Evolutionary conservation across 2,329 filamentous ascomycete genomes (phyloP).

Genomic region (Malbranchea cinnamomea): DNA sequence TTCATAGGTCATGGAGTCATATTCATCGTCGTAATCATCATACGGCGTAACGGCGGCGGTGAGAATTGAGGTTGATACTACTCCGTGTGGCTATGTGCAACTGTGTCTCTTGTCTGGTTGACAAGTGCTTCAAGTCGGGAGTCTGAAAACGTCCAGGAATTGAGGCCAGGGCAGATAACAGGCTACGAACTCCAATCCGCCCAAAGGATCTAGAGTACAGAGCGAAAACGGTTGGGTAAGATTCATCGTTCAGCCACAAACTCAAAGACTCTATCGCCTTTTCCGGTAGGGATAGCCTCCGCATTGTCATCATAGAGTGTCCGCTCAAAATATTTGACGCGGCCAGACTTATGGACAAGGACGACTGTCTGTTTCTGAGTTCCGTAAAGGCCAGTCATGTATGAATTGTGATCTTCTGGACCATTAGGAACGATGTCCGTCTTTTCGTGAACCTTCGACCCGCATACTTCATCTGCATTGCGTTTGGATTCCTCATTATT

Average conservation of each 20-base stretch:
- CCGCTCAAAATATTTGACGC: conserved; percentile 46
- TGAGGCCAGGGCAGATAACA: too few species aligned
- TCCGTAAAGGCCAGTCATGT: conserved; percentile 41
- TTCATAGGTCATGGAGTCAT: too few species aligned
- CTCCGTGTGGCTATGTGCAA: too few species aligned
- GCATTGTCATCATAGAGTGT: conserved; percentile 43
- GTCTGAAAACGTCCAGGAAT: too few species aligned
- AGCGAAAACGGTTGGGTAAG: too few species aligned
- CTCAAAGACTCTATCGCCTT: conserved; percentile 32
- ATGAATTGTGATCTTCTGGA: conserved; percentile 13
- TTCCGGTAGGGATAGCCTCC: conserved; percentile 28
- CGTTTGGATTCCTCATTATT: conserved; percentile 26
- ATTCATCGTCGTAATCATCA: too few species aligned
- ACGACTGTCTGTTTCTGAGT: conserved; percentile 51
- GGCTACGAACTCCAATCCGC: too few species aligned
- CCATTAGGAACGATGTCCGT: conserved; percentile 10
- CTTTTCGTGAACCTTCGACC: conserved; percentile 16
- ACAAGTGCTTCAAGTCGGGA: too few species aligned
- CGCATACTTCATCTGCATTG: conserved; percentile 23
- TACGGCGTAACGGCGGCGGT: too few species aligned
- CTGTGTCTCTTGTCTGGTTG: too few species aligned
- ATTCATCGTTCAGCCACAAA: conserved; percentile 20
- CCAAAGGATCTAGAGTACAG: too few species aligned
- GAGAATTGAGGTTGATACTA: too few species aligned
- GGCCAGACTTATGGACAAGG: conserved; percentile 39